A percentile compares a stretch with the other conserved stretches of the same genome.
Conservation (phyloP, 2,329 filamentous ascomycete genomes). For the Cercospora berteroae region DNA sequence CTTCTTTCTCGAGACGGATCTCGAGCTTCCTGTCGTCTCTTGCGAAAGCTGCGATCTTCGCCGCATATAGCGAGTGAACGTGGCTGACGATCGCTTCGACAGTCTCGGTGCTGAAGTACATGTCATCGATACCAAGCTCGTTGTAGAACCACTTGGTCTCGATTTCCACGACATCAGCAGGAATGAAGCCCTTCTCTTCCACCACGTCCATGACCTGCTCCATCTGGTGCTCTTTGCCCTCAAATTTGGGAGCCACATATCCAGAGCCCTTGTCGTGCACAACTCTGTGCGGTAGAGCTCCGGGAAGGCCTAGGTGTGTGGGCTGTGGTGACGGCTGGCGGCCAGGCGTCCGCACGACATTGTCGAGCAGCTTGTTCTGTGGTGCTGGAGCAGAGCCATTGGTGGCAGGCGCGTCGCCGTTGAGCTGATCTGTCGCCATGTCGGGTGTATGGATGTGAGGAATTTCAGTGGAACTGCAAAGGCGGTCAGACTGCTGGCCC, state of each 20-base stretch:
- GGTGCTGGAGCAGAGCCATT: conserved; percentile 14
- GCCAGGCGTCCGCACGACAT: conserved; percentile 52
- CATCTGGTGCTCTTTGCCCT: conserved; percentile 91
- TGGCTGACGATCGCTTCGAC: conserved; percentile 86
- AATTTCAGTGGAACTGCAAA: neutral
- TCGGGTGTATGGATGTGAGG: conserved; percentile 2
- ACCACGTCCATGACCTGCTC: conserved; percentile 81
- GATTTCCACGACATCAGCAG: conserved; percentile 73
- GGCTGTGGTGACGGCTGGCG: conserved; percentile 83
- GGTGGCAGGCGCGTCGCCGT: conserved; percentile 1
- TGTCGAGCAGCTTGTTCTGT: conserved; percentile 59
- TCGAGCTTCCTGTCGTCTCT: conserved; percentile 91
- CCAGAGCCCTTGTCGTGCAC: conserved; percentile 87
- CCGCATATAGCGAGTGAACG: conserved; percentile 93
- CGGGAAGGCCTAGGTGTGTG: conserved; percentile 74
- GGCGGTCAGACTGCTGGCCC: neutral
- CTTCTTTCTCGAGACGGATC: conserved; percentile 94
- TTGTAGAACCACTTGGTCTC: conserved; percentile 98
- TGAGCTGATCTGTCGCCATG: conserved; percentile 20
- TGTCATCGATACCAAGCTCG: conserved; percentile 94
- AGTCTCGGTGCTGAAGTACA: conserved; percentile 91
- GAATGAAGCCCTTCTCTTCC: conserved; percentile 79
- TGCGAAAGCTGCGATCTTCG: conserved; percentile 90
- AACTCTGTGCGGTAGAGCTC: conserved; percentile 52
- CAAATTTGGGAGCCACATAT: conserved; percentile 91